These are phyloP conservation scores for Eucalyptus pauciflora DNA, from an alignment of 345 rosid species.

Conservation along the genomic window DNA sequence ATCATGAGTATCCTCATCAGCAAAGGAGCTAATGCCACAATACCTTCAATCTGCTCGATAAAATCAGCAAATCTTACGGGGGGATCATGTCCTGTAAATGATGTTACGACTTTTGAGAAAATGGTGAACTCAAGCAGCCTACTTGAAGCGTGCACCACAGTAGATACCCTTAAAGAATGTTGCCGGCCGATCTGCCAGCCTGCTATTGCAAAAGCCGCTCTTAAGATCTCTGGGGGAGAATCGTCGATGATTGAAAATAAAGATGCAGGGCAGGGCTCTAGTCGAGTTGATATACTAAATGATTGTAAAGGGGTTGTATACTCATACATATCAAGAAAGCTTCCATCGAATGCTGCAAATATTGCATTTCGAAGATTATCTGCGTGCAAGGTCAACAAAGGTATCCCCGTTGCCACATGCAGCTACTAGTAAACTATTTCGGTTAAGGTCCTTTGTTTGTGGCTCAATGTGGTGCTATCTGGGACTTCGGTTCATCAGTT, in stretches of 20 bases:
- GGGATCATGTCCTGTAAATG: constrained; percentile 79
- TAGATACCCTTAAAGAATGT: constrained; percentile 91
- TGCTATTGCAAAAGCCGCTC: constrained; percentile 78
- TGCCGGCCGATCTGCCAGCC: constrained; percentile 87
- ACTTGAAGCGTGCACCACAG: constrained; percentile 65
- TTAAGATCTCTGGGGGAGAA: constrained; percentile 58
- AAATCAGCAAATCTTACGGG: constrained; percentile 80
- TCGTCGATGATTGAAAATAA: constrained; percentile 29
- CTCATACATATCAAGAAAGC: constrained; percentile 72
- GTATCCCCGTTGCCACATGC: constrained; percentile 8
- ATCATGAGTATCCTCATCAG: constrained; percentile 72
- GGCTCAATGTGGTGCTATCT: neutral
- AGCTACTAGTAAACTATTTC: neutral
- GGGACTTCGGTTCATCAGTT: neutral
- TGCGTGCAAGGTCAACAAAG: constrained; percentile 91
- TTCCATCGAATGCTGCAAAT: constrained; percentile 53
- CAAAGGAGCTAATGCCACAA: constrained; percentile 66
- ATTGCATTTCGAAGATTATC: constrained; percentile 69
- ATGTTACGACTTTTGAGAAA: constrained; percentile 54
- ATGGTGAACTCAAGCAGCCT: constrained; percentile 66
- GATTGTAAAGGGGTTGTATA: constrained; percentile 85
- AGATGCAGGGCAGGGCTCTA: constrained; percentile 28
- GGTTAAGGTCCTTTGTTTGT: neutral
- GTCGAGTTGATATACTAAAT: constrained; percentile 32
- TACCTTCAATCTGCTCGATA: constrained; percentile 68